Evolutionary conservation across 2,329 filamentous ascomycete genomes (phyloP).

Genomic region (Conoideocrella luteorostrata): DNA sequence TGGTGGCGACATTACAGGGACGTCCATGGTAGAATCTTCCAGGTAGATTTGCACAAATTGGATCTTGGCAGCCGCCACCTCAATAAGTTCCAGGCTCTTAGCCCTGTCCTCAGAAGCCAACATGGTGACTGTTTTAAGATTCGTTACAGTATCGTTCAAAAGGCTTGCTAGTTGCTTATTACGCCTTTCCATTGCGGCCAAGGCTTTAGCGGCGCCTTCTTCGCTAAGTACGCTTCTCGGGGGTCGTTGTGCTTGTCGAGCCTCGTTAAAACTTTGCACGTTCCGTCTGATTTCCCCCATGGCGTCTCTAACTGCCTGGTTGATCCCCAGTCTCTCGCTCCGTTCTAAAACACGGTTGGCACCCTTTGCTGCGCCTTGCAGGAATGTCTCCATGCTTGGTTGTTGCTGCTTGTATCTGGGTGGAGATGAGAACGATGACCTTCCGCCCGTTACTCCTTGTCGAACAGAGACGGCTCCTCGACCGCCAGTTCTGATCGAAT

Average conservation of each 20-base stretch:
- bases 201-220: constrained; percentile 25
- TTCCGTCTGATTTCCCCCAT: constrained; percentile 75
- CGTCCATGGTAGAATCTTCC: constrained; percentile 49
- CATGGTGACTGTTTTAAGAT: constrained; percentile 54
- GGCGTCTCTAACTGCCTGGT: constrained; percentile 73
- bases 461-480: constrained; percentile 29
- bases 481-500: constrained; percentile 29
- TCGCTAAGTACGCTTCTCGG: constrained; percentile 30
- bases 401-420: constrained; percentile 49
- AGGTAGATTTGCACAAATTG: constrained; percentile 59
- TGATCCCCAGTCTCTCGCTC: constrained; percentile 71
- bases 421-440: constrained; percentile 41
- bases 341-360: constrained; percentile 68
- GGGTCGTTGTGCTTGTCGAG: constrained; percentile 35
- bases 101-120: constrained; percentile 41
- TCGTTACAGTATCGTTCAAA: constrained; percentile 59
- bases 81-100: constrained; percentile 46
- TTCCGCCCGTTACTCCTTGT: constrained; percentile 32
- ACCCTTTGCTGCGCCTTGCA: constrained; percentile 71
- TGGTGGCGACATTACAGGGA: constrained; percentile 24
- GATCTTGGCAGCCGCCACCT: constrained; percentile 54
- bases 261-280: constrained; percentile 59
- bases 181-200: constrained; percentile 53
- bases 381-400: constrained; percentile 59
- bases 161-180: constrained; percentile 62